Conservation (phyloP, 371 early-diverging fungal species). For the Phascolomyces articulosus region DNA sequence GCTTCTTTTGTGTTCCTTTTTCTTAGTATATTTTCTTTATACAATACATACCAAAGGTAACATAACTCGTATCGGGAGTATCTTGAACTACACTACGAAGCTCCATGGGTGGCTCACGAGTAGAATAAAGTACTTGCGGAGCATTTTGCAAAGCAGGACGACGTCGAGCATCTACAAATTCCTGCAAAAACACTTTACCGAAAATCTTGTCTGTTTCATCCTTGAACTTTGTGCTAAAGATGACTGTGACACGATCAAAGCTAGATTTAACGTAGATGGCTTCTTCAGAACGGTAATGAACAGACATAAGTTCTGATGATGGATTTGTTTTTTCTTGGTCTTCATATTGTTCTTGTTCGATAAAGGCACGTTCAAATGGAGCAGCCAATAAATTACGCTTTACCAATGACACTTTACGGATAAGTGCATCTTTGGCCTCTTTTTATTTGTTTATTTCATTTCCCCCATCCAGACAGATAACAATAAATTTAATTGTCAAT, state of each 20-base stretch:
- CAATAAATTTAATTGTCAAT: no score
- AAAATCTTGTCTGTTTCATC: constrained; percentile 95
- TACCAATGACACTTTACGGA: constrained; percentile 80
- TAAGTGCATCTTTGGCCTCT: constrained; percentile 66
- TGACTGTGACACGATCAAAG: constrained; percentile 94
- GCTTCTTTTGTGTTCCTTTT: no score
- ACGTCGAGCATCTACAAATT: constrained; percentile 97
- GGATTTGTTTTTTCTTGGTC: constrained; percentile 63
- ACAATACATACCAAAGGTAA: constrained; percentile 84
- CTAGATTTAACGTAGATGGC: constrained; percentile 89
- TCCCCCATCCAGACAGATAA: no score
- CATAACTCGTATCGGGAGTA: constrained; percentile 79
- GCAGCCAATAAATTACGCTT: constrained; percentile 94
- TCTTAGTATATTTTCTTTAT: not conserved
- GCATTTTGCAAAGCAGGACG: constrained; percentile 90
- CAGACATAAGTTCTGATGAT: constrained; percentile 78
- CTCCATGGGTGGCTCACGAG: constrained; percentile 94
- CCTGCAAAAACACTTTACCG: constrained; percentile 97
- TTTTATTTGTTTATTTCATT: not conserved
- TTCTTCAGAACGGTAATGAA: constrained; percentile 93
- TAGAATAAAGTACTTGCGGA: constrained; percentile 93
- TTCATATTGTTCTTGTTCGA: constrained; percentile 78
- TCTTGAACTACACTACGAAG: constrained; percentile 83
- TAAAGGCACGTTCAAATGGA: constrained; percentile 91
- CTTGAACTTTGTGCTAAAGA: constrained; percentile 95